A percentile compares a stretch with the other conserved stretches of the same genome.
Conservation (phyloP, 306 rosid species). For the Sindora glabra region DNA sequence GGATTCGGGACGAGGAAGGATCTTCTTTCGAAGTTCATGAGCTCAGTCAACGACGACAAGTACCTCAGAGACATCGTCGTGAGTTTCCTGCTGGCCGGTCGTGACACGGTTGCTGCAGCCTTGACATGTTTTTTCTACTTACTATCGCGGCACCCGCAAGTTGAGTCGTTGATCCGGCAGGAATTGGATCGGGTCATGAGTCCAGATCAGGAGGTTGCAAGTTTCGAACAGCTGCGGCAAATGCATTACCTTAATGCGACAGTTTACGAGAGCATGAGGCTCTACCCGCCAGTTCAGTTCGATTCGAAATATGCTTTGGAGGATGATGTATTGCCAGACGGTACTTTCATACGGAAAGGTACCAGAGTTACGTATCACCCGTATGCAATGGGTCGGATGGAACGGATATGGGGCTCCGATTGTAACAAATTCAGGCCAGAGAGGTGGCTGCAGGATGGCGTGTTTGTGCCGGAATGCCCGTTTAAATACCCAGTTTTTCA, state of each 20-base stretch:
- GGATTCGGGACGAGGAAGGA: conserved; percentile 29
- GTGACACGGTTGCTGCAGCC: conserved; percentile 69
- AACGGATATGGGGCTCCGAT: conserved; percentile 67
- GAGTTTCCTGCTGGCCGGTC: conserved; percentile 74
- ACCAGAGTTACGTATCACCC: conserved; percentile 82
- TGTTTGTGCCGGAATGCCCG: conserved; percentile 36
- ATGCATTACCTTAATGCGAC: conserved; percentile 74
- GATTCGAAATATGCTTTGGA: conserved; percentile 66
- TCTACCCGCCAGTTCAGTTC: conserved; percentile 79
- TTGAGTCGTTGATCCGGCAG: conserved; percentile 29
- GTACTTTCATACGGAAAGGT: conserved; percentile 57
- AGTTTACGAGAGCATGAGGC: conserved; percentile 68
- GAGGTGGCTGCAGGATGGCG: conserved; percentile 57
- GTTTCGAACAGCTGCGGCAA: conserved; percentile 30
- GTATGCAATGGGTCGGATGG: conserved; percentile 97
- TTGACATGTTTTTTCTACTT: conserved; percentile 58
- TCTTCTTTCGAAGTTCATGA: conserved; percentile 77
- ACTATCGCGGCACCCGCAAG: conserved; percentile 39
- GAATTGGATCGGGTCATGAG: conserved; percentile 51
- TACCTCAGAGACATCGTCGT: conserved; percentile 72
- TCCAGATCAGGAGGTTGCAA: conserved; percentile 11
- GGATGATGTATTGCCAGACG: conserved; percentile 82
- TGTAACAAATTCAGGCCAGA: conserved; percentile 56
- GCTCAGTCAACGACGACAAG: conserved; percentile 37
- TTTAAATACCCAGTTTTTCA: conserved; percentile 82